Evolutionary conservation across 441 rosid genomes (phyloP), one percentile per base, ranked within the genome.

Genomic region (Gossypium laxum): DNA sequence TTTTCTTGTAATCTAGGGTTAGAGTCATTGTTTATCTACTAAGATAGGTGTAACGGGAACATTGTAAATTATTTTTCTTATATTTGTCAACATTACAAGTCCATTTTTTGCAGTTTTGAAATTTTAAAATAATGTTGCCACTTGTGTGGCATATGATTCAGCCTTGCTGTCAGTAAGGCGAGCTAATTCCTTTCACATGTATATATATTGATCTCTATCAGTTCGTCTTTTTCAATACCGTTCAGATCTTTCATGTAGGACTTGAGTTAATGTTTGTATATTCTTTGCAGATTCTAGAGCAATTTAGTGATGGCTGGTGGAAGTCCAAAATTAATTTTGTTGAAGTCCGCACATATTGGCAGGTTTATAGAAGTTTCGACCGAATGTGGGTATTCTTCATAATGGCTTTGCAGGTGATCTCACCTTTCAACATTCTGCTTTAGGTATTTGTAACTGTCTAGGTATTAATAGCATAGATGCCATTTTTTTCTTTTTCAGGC

Each of bases 271-370:
- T 61, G n/a, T 15, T 51, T 59, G 21, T 43, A 56, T 51, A 14
- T 52, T 73, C 56, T 71, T 69, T 79, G 77, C 87, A 91, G 99
- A 85, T 83, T 75, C 83, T 80, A 77, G 83, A 78, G 71, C 92
- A 81, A 81, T 77, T 76, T 18, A 57, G 74, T 70, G 48, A 22
- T 55, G 92, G 88, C 63, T 87, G 86, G 82, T 79, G 84, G 78
- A 87, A 89, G 78, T 92, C 98, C 26, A 95, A 95, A 82, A 87
- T 92, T 67, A 92, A 95, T 82, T 95, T 95, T 89, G 99, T 95
- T 75, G 99, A 95, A 88, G 90, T 89, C 72, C 97, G 97, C 70
- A 95, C 99, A n/a, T 95, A 91, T 84, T 90, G 86, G 88, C 92
- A 95, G 79, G 89, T 95, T 17, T 95, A 82, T 72, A 85, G 99